Evolutionary conservation across 2,329 filamentous ascomycete species (phyloP).

Genomic region (Stachybotrys elegans): DNA sequence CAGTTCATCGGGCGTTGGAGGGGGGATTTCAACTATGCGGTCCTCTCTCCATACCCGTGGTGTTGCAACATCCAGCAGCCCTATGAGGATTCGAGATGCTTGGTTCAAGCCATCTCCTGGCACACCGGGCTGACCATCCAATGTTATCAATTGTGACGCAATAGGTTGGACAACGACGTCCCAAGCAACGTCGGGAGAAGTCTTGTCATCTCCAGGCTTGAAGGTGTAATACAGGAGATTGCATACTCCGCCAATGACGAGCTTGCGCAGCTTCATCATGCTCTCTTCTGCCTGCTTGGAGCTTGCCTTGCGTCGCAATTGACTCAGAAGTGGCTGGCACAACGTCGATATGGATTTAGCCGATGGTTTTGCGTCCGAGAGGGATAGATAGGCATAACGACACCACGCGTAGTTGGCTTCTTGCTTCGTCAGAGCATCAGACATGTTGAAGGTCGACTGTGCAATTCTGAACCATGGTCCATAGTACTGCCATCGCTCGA

Average conservation of each 20-base stretch:
- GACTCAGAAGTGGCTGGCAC: slow-evolving; percentile 62
- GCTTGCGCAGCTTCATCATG: slow-evolving; percentile 40
- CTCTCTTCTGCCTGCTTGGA: slow-evolving; percentile 50
- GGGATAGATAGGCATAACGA: slow-evolving; percentile 70
- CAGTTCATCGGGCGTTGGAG: slow-evolving; percentile 67
- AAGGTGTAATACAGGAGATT: slow-evolving; percentile 81
- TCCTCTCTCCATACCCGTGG: slow-evolving; percentile 68
- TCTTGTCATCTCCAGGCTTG: slow-evolving; percentile 59
- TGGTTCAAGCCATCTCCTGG: slow-evolving; percentile 49
- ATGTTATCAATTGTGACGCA: slow-evolving; percentile 49
- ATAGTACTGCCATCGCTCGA: slow-evolving; percentile 68
- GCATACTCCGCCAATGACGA: slow-evolving; percentile 65
- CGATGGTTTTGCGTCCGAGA: slow-evolving; percentile 55
- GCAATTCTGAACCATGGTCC: slow-evolving; percentile 72
- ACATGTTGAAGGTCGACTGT: slow-evolving; percentile 78
- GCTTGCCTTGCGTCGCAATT: slow-evolving; percentile 60
- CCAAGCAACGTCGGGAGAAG: slow-evolving; percentile 75
- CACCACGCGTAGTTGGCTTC: slow-evolving; percentile 85
- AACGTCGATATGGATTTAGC: slow-evolving; percentile 38
- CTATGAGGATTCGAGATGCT: slow-evolving; percentile 64
- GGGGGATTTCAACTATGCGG: slow-evolving; percentile 56
- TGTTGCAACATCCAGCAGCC: slow-evolving; percentile 59
- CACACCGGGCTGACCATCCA: slow-evolving; percentile 27
- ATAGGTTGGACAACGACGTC: slow-evolving; percentile 65
- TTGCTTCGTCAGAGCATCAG: slow-evolving; percentile 63